Conservation (phyloP, 1,284 basidiomycete species). For the Pseudozyma thailandica region DNA sequence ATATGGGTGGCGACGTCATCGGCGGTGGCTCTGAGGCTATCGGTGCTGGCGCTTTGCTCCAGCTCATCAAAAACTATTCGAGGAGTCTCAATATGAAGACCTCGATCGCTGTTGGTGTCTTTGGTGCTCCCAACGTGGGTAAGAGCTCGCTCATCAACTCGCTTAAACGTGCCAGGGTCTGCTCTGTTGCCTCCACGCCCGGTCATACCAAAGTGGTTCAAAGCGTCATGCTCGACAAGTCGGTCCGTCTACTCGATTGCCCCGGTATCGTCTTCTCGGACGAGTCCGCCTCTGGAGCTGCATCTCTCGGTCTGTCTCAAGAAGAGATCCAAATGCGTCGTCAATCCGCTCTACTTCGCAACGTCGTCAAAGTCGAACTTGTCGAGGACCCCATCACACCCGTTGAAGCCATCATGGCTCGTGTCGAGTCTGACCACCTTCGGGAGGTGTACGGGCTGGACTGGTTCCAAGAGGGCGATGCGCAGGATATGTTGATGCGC, state of each 20-base stretch:
- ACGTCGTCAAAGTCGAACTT: conserved; percentile 91
- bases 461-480: conserved; percentile 70
- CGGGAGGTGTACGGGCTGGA: conserved; percentile 56
- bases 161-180: conserved; percentile 77
- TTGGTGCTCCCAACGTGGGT: conserved; percentile 97
- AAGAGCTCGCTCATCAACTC: conserved; percentile 96
- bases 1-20: conserved; percentile 22
- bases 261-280: conserved; percentile 82
- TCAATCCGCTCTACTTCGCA: conserved; percentile 73
- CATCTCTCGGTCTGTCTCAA: conserved; percentile 73
- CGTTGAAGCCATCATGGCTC: conserved; percentile 62
- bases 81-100: conserved; percentile 66
- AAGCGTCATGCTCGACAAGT: conserved; percentile 89
- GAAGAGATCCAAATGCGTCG: conserved; percentile 35
- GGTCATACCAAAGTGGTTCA: conserved; percentile 96
- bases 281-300: conserved; percentile 67
- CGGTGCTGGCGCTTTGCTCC: conserved; percentile 76
- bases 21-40: conserved; percentile 68
- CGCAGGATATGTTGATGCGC: conserved; percentile 89
- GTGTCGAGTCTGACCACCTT: conserved; percentile 53
- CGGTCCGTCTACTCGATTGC: conserved; percentile 90
- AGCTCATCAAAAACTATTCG: conserved; percentile 89
- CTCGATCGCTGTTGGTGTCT: conserved; percentile 82
- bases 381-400: conserved; percentile 86
- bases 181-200: conserved; percentile 92